These are phyloP conservation scores for Ascochyta koolunga DNA, from an alignment of 2,329 filamentous ascomycete genomes.

Conservation along the genomic window DNA sequence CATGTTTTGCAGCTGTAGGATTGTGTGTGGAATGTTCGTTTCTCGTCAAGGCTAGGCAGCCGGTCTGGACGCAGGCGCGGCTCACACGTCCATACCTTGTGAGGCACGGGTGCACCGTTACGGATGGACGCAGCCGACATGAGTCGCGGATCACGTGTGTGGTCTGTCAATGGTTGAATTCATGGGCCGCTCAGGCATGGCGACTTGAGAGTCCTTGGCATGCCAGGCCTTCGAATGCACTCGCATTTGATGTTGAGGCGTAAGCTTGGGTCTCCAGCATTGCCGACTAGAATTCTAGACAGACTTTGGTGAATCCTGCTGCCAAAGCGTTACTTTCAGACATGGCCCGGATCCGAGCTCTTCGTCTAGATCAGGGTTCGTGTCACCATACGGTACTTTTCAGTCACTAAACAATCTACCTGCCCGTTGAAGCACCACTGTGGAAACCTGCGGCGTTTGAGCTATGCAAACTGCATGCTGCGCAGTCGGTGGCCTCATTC, in stretches of 20 bases:
- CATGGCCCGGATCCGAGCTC: background rate
- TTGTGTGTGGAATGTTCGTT: background rate
- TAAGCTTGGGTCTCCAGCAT: background rate
- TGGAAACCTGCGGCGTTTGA: background rate
- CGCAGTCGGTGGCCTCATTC: background rate
- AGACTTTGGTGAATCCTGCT: background rate
- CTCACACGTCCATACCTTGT: background rate
- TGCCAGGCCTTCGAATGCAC: background rate
- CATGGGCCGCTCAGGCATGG: background rate
- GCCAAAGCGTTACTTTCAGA: background rate
- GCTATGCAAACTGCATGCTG: background rate
- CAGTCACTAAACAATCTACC: background rate
- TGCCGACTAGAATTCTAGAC: background rate
- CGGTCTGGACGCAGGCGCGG: background rate
- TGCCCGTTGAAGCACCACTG: background rate
- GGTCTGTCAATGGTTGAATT: background rate
- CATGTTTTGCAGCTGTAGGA: background rate
- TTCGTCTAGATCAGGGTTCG: background rate
- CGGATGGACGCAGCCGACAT: background rate
- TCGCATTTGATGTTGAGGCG: background rate
- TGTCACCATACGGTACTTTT: background rate
- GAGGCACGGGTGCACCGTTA: constrained; percentile 2
- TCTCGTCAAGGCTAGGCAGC: background rate
- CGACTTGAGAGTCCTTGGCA: background rate
- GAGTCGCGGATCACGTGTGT: constrained; percentile 4